A percentile compares a stretch with the other conserved stretches of the same genome.
Evolutionary conservation across 257 asterid species (phyloP).

Genomic region (Plantago major): DNA sequence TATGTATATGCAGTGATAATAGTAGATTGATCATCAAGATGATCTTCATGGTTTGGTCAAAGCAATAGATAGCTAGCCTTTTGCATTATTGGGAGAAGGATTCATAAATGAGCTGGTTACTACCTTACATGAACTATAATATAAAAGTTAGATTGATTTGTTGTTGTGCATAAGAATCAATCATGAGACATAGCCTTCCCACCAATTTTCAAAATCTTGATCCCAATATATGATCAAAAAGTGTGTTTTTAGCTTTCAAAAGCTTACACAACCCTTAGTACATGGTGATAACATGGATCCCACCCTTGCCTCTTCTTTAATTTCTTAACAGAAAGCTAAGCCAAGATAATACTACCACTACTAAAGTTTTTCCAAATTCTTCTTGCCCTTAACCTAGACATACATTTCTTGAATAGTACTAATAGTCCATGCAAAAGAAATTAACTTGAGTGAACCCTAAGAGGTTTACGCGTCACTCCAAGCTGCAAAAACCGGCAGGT

Average conservation of each 20-base stretch:
- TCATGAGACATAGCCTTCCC: constrained; percentile 31
- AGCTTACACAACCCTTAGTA: constrained; percentile 28
- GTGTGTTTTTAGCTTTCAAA: constrained; percentile 27
- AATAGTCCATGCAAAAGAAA: constrained; percentile 24
- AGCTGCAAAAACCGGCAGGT: constrained; percentile 68
- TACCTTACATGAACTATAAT: constrained; percentile 8
- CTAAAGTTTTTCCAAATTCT: background rate
- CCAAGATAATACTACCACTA: constrained; percentile 3
- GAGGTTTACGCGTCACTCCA: constrained; percentile 49
- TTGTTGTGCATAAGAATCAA: constrained; percentile 23
- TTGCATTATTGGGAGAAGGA: constrained; percentile 29
- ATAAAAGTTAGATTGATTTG: constrained; percentile 24
- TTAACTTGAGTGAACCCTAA: background rate
- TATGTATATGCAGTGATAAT: constrained; percentile 7
- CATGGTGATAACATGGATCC: constrained; percentile 30
- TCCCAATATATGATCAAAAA: constrained; percentile 28
- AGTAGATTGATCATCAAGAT: background rate
- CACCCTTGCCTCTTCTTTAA: constrained; percentile 26
- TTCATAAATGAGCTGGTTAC: constrained; percentile 20
- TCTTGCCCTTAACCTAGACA: background rate
- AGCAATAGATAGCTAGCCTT: constrained; percentile 13
- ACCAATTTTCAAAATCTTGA: constrained; percentile 34
- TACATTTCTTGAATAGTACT: constrained; percentile 3
- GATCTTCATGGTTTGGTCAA: constrained; percentile 36
- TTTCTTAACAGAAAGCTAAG: constrained; percentile 6